Evolutionary conservation across 1,284 basidiomycete genomes (phyloP).

Genomic region (Trametes pubescens): DNA sequence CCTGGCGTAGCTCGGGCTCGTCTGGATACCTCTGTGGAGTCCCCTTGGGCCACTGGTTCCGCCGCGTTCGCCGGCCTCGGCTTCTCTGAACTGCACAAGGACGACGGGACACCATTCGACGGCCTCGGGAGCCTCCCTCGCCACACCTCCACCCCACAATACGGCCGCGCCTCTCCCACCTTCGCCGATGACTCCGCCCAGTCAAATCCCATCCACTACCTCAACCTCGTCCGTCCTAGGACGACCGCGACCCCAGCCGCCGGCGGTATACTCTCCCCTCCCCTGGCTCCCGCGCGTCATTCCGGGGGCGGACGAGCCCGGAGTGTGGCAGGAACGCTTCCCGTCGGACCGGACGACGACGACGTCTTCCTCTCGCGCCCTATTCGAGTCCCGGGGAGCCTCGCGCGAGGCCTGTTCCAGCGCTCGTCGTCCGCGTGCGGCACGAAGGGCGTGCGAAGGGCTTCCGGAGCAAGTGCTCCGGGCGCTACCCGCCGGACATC

Average conservation of each 20-base stretch:
- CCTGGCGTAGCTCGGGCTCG: constrained; percentile 12
- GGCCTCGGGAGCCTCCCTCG: constrained; percentile 36
- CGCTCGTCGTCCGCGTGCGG: not conserved
- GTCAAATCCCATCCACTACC: not conserved
- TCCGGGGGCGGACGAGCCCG: not conserved
- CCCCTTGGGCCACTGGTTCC: constrained; percentile 1
- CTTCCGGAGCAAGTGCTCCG: not conserved
- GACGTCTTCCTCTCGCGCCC: constrained; percentile 25
- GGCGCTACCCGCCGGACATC: not conserved
- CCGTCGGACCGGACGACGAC: constrained; percentile 12
- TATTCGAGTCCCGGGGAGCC: constrained; percentile 15
- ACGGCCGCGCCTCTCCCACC: not conserved
- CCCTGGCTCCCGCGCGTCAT: not conserved
- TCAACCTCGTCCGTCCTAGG: not conserved
- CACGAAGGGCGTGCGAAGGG: not conserved
- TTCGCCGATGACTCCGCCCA: not conserved
- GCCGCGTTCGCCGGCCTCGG: constrained; percentile 34
- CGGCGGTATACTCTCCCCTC: not conserved
- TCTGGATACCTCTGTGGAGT: constrained; percentile 1
- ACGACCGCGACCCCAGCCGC: not conserved
- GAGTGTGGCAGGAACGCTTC: not conserved
- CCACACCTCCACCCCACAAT: constrained; percentile 12
- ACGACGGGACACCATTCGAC: constrained; percentile 36
- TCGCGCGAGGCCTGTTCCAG: constrained; percentile 3
- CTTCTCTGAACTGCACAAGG: constrained; percentile 32